A percentile compares a stretch with the other conserved stretches of the same genome.
Conservation (phyloP, 495 filamentous ascomycete genomes). For the Trichocladium antarcticum region DNA sequence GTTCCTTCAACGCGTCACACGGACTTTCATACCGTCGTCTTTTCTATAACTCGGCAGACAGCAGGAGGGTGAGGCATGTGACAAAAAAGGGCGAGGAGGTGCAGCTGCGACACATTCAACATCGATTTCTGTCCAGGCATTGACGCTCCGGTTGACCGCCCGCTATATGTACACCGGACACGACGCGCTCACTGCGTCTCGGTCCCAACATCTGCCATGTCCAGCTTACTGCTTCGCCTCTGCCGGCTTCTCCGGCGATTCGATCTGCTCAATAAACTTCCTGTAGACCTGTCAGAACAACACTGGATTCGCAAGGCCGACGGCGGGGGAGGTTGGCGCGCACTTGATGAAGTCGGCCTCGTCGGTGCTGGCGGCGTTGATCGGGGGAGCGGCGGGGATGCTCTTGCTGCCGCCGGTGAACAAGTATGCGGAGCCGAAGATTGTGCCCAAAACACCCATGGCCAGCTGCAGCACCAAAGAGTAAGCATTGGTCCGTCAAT, state of each 20-base stretch:
- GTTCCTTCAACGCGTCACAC: too few relatives aligned
- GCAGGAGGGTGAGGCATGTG: background rate
- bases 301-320: background rate
- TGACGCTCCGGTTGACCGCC: constrained; percentile 13
- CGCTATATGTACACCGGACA: constrained; percentile 23
- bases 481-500: constrained; percentile 20
- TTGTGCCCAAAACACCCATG: constrained; percentile 63
- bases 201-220: background rate
- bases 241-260: constrained; percentile 55
- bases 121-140: constrained; percentile 1
- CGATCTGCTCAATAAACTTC: constrained; percentile 67
- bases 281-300: constrained; percentile 37
- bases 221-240: constrained; percentile 13
- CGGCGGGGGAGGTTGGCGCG: constrained; percentile 20
- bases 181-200: constrained; percentile 1
- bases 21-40: too few relatives aligned
- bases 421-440: constrained; percentile 47
- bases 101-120: background rate
- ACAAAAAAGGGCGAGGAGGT: background rate
- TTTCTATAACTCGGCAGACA: too few relatives aligned
- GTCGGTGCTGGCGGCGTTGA: constrained; percentile 79
- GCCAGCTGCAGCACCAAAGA: constrained; percentile 52
- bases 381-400: constrained; percentile 52
- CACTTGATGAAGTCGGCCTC: constrained; percentile 98
- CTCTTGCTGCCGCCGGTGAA: constrained; percentile 54